phyloP scores from a whole-genome alignment of 148 eudicot genomes.

The Amaranthus cruentus region DNA sequence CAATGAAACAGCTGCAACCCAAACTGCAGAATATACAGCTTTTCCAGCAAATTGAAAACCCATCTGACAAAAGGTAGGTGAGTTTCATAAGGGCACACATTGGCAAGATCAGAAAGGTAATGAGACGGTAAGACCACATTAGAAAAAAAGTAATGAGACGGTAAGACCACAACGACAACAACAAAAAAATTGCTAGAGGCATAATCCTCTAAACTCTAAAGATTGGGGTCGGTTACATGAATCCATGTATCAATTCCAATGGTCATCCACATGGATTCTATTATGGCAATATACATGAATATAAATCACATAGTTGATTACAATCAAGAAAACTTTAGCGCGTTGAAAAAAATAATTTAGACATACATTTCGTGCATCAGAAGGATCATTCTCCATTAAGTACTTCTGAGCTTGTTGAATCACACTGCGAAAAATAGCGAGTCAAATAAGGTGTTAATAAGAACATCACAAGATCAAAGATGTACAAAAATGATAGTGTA shows the following conservation, averaged over 20 bases:
- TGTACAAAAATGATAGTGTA: not conserved
- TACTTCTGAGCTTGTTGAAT: constrained; percentile 76
- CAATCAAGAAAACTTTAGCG: not conserved
- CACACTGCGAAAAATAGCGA: constrained; percentile 40
- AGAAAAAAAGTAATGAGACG: no score
- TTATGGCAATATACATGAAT: no score
- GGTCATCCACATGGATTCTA: no score
- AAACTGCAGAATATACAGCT: constrained; percentile 81
- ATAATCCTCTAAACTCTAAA: no score
- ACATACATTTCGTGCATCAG: constrained; percentile 77
- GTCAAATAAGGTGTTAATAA: not conserved
- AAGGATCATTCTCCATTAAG: constrained; percentile 56
- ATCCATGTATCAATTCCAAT: no score
- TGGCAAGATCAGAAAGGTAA: constrained; percentile 7
- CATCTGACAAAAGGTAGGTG: constrained; percentile 49
- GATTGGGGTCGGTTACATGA: no score
- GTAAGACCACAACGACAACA: no score
- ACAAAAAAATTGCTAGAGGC: no score
- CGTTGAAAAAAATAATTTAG: constrained; percentile 15
- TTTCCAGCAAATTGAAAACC: constrained; percentile 90
- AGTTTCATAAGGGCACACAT: constrained; percentile 1
- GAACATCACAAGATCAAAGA: not conserved
- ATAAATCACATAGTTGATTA: no score
- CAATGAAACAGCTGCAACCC: constrained; percentile 90
- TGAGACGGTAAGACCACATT: not conserved